A percentile compares a stretch with the other conserved stretches of the same genome.
Conservation (phyloP, 2,329 filamentous ascomycete species). For the Neonectria faginata region DNA sequence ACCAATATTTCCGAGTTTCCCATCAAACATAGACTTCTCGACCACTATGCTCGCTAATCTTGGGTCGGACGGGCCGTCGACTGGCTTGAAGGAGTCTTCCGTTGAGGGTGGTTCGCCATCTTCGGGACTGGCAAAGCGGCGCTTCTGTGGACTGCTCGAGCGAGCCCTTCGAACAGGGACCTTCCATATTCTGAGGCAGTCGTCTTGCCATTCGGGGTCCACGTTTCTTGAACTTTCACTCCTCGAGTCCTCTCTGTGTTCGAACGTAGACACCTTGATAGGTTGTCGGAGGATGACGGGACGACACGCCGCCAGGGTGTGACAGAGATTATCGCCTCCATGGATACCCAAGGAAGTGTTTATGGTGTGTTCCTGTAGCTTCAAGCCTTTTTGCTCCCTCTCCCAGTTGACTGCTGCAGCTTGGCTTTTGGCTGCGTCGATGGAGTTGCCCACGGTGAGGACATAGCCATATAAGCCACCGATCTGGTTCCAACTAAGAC, state of each 20-base stretch:
- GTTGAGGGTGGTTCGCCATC: constrained; percentile 15
- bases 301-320: constrained; percentile 84
- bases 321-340: constrained; percentile 82
- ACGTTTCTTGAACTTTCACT: constrained; percentile 39
- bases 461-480: constrained; percentile 89
- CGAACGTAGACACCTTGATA: constrained; percentile 77
- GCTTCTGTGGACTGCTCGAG: constrained; percentile 53
- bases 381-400: constrained; percentile 54
- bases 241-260: constrained; percentile 67
- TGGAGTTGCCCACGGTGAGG: constrained; percentile 81
- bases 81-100: constrained; percentile 33
- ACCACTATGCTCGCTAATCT: constrained; percentile 48
- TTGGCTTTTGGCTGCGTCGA: constrained; percentile 60
- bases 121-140: constrained; percentile 42
- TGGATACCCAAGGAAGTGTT: constrained; percentile 72
- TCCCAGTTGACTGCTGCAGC: constrained; percentile 54
- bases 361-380: constrained; percentile 39
- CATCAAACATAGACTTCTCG: constrained; percentile 53
- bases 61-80: constrained; percentile 44
- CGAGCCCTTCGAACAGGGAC: constrained; percentile 63
- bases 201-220: constrained; percentile 79
- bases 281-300: constrained; percentile 89
- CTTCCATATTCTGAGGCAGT: constrained; percentile 86
- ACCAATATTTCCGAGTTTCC: constrained; percentile 41
- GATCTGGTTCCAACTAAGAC: constrained; percentile 77